phyloP scores from a whole-genome alignment of 2,329 filamentous ascomycete species.

The Elsinoe australis region DNA sequence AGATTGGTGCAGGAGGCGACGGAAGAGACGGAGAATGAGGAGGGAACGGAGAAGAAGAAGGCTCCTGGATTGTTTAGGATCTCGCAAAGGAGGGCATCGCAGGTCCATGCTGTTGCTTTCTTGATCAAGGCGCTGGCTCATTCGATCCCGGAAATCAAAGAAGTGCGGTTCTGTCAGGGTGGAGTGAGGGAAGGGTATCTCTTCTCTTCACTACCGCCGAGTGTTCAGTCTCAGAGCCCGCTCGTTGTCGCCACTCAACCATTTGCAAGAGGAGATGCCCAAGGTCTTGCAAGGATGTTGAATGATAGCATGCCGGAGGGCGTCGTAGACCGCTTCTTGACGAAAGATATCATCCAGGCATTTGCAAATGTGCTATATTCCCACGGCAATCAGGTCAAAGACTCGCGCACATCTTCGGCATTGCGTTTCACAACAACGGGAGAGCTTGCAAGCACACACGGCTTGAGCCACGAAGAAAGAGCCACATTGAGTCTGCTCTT shows the following conservation, averaged over 20 bases:
- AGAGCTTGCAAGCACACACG: conserved; percentile 59
- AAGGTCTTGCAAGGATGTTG: conserved; percentile 44
- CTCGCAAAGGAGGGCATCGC: conserved; percentile 67
- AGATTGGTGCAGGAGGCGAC: conserved; percentile 28
- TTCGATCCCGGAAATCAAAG: conserved; percentile 61
- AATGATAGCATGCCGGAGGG: conserved; percentile 39
- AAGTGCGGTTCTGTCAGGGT: conserved; percentile 76
- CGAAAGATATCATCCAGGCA: conserved; percentile 44
- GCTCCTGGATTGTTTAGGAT: conserved; percentile 53
- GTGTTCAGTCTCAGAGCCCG: conserved; percentile 58
- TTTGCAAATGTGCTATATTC: conserved; percentile 53
- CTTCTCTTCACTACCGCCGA: conserved; percentile 58
- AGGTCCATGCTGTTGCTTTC: conserved; percentile 76
- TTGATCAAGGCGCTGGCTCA: conserved; percentile 68
- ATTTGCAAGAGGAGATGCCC: conserved; percentile 39
- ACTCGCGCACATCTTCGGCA: conserved; percentile 54
- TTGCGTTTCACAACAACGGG: conserved; percentile 66
- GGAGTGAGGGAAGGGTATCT: conserved; percentile 80
- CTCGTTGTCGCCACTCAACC: conserved; percentile 54
- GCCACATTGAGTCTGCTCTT: conserved; percentile 64
- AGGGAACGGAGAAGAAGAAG: conserved; percentile 24
- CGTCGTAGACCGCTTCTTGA: conserved; percentile 30
- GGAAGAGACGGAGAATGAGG: conserved; percentile 27
- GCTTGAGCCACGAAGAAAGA: conserved; percentile 63
- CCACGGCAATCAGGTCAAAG: conserved; percentile 38